Evolutionary conservation across 305 asterid species (phyloP).

Genomic region (Fraxinus albicans): DNA sequence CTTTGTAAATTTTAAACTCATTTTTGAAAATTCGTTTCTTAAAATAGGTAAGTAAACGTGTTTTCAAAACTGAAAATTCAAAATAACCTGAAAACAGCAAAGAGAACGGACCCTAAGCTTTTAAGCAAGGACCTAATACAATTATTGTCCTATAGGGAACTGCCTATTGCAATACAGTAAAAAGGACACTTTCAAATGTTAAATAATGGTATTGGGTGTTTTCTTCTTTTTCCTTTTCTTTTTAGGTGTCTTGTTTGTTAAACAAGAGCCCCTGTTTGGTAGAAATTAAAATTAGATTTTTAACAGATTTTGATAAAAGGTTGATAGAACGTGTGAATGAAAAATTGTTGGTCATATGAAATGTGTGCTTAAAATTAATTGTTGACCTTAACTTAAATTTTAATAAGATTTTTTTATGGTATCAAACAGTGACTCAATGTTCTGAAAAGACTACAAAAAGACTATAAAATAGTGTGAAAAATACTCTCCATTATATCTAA

Average conservation of each 20-base stretch:
- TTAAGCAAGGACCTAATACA: neutral
- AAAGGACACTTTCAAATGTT: neutral
- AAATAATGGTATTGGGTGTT: neutral
- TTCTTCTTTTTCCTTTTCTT: neutral
- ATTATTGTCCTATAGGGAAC: neutral
- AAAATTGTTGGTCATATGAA: neutral
- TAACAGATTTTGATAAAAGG: neutral
- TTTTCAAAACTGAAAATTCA: too few species aligned
- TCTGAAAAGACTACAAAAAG: neutral
- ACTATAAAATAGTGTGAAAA: neutral
- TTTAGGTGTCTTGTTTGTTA: neutral
- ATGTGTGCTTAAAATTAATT: neutral
- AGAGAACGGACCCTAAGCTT: neutral
- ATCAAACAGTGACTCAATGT: neutral
- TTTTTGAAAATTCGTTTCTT: too few species aligned
- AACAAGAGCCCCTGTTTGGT: neutral
- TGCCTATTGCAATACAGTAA: neutral
- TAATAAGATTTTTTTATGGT: neutral
- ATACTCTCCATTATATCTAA: neutral
- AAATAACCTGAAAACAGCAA: too few species aligned
- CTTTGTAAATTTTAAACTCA: too few species aligned
- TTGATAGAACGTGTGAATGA: neutral
- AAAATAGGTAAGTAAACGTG: too few species aligned
- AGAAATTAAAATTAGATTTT: too few species aligned
- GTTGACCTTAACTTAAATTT: too few species aligned